Conservation (phyloP, 2,329 filamentous ascomycete genomes). For the Helotiales sp. region DNA sequence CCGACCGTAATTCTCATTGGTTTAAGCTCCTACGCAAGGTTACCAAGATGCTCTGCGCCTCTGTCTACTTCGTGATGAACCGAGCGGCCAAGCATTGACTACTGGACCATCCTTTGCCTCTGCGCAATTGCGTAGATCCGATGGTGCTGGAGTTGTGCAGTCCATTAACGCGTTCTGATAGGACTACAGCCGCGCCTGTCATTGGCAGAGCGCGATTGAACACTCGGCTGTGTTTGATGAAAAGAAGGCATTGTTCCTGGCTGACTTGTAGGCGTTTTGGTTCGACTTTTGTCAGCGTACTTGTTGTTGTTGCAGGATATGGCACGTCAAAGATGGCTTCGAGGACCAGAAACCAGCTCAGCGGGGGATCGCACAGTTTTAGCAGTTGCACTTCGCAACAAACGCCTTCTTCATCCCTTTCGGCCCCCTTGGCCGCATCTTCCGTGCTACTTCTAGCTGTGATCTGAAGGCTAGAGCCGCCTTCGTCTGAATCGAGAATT, state of each 20-base stretch:
- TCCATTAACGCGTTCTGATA: neutral
- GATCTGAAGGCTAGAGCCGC: neutral
- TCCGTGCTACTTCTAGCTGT: neutral
- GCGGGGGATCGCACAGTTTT: neutral
- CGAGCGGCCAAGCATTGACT: neutral
- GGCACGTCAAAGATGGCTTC: neutral
- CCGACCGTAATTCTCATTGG: neutral
- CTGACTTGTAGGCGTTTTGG: neutral
- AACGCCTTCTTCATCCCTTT: neutral
- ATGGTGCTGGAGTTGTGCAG: neutral
- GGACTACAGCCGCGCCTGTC: neutral
- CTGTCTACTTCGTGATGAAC: neutral
- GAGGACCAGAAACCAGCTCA: neutral
- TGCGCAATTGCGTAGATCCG: neutral
- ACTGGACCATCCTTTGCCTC: neutral
- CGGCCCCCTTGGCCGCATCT: neutral
- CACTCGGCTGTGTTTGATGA: neutral
- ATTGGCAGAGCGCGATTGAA: neutral
- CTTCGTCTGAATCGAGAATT: neutral
- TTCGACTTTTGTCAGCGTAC: neutral
- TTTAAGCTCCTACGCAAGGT: neutral
- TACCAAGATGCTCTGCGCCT: neutral
- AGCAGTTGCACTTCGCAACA: neutral
- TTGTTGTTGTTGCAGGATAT: neutral
- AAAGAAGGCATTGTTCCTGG: neutral